A percentile compares a stretch with the other conserved stretches of the same genome.
Conservation (phyloP, 2,329 filamentous ascomycete species). For the Ascocoryne sarcoides region DNA sequence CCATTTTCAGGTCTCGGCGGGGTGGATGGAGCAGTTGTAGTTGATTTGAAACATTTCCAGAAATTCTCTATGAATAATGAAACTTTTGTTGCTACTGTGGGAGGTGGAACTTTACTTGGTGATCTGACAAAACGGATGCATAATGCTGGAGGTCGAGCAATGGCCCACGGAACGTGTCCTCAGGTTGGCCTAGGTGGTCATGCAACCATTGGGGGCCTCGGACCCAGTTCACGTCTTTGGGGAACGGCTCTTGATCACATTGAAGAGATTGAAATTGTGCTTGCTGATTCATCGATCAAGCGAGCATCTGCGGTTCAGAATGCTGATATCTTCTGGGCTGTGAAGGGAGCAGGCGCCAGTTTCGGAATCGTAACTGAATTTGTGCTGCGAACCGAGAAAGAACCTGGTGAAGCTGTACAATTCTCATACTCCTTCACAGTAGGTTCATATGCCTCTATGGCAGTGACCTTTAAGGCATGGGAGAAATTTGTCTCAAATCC, state of each 20-base stretch:
- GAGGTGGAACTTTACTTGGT: slow-evolving; percentile 43
- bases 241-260: slow-evolving; percentile 43
- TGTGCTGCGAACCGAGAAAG: slow-evolving; percentile 39
- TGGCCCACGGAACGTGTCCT: slow-evolving; percentile 52
- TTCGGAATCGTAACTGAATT: slow-evolving; percentile 31
- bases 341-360: slow-evolving; percentile 29
- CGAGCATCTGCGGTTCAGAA: slow-evolving; percentile 22
- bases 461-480: slow-evolving; percentile 46
- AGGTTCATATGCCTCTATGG: slow-evolving; percentile 38
- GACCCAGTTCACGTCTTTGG: slow-evolving; percentile 37
- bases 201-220: slow-evolving; percentile 41
- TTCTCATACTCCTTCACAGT: slow-evolving; percentile 49
- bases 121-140: slow-evolving; percentile 43
- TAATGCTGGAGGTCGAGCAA: slow-evolving; percentile 43
- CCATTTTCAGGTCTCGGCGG: slow-evolving; percentile 33
- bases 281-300: slow-evolving; percentile 27
- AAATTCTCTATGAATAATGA: slow-evolving; percentile 42
- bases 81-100: slow-evolving; percentile 47
- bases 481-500: slow-evolving; percentile 47
- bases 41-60: slow-evolving; percentile 47
- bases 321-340: slow-evolving; percentile 27
- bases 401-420: slow-evolving; percentile 46
- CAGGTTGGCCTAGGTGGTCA: slow-evolving; percentile 51
- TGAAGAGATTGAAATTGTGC: slow-evolving; percentile 37
- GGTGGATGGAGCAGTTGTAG: slow-evolving; percentile 42